Evolutionary conservation across 352 stramenopile genomes (phyloP).

Genomic region (Globisporangium okanoganense): DNA sequence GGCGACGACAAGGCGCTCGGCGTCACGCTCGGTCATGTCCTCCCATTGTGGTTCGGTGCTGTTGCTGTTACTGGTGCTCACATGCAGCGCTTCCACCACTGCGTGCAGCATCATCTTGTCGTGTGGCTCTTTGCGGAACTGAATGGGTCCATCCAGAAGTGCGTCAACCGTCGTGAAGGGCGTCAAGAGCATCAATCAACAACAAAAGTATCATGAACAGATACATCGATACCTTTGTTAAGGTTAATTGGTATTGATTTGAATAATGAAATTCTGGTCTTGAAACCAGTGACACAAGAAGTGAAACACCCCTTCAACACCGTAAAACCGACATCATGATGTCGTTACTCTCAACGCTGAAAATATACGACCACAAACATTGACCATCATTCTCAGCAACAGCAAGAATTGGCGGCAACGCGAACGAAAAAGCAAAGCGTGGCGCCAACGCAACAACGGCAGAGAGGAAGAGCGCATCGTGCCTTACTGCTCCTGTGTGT

Average conservation of each 20-base stretch:
- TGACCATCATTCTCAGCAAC: slow-evolving; percentile 1
- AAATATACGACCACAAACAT: not conserved
- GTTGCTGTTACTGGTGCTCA: not conserved
- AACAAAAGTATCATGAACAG: not conserved
- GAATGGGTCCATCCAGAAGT: not conserved
- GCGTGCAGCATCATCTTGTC: slow-evolving; percentile 5
- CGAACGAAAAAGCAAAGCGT: not conserved
- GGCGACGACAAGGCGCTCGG: slow-evolving; percentile 8
- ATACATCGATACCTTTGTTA: not conserved
- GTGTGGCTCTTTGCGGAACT: not conserved
- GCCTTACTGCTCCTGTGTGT: not conserved
- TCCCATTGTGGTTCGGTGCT: not conserved
- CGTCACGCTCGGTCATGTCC: slow-evolving; percentile 9
- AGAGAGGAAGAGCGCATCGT: not conserved
- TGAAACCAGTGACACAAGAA: not conserved
- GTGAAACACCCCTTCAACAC: not conserved
- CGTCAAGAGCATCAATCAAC: no score
- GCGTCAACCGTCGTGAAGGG: no score
- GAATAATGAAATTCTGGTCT: not conserved
- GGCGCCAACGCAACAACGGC: not conserved
- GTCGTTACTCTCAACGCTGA: not conserved
- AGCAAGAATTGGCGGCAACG: not conserved
- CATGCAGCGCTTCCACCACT: slow-evolving; percentile 2
- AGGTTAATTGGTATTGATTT: not conserved
- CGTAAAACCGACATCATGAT: no score